Evolutionary conservation across 805 yeast species (phyloP).

Genomic region (Starmerella riodocensis): DNA sequence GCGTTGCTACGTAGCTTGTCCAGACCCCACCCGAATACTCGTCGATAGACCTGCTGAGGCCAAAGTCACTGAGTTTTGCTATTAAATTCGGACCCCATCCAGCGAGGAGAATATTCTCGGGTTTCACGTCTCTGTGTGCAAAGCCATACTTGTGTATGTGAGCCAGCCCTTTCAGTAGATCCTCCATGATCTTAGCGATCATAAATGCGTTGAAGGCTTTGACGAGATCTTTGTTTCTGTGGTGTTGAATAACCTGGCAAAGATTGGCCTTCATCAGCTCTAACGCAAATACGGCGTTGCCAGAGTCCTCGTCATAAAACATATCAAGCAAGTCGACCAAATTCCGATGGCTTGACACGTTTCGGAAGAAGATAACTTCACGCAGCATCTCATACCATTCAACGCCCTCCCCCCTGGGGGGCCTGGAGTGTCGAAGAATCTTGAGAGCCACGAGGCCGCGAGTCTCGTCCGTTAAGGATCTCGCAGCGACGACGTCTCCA

Average conservation of each 20-base stretch:
- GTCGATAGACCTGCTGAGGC: constrained; percentile 58
- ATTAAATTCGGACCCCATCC: constrained; percentile 41
- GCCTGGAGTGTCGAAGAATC: constrained; percentile 45
- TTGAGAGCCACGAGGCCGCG: constrained; percentile 55
- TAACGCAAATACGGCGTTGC: constrained; percentile 68
- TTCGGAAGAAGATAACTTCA: constrained; percentile 27
- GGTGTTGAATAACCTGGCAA: constrained; percentile 45
- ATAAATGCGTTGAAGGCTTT: neutral
- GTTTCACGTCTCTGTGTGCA: constrained; percentile 85
- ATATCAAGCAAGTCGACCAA: constrained; percentile 66
- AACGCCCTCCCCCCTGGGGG: constrained; percentile 29
- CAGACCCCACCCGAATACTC: constrained; percentile 42
- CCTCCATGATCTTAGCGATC: constrained; percentile 4
- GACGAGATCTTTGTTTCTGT: neutral
- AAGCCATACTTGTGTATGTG: constrained; percentile 63
- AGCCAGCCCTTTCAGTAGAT: constrained; percentile 53
- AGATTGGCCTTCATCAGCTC: constrained; percentile 77
- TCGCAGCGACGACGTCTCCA: constrained; percentile 24
- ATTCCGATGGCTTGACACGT: constrained; percentile 58
- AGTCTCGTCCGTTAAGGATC: constrained; percentile 15
- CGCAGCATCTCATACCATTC: constrained; percentile 36
- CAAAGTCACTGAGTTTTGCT: constrained; percentile 88
- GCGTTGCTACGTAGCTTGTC: constrained; percentile 82
- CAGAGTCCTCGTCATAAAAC: constrained; percentile 51
- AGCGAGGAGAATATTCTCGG: constrained; percentile 74